A percentile compares a stretch with the other conserved stretches of the same genome.
Conservation (phyloP, 2,329 filamentous ascomycete genomes). For the Pyrenophora seminiperda region DNA sequence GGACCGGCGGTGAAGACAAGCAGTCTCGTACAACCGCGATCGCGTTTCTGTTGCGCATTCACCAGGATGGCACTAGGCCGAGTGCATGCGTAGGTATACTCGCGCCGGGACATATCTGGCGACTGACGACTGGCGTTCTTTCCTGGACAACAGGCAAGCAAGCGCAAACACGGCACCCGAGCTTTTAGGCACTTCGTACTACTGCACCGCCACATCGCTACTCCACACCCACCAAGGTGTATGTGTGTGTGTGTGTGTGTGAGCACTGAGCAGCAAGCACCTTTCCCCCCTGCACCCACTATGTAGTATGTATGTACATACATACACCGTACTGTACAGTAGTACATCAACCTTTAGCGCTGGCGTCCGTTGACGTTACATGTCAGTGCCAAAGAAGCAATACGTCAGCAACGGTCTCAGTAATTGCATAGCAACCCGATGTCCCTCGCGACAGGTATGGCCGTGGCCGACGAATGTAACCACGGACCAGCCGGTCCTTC, state of each 20-base stretch:
- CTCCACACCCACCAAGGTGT: conserved; percentile 4
- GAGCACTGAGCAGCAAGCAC: conserved; percentile 3
- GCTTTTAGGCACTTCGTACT: no score
- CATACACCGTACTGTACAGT: no score
- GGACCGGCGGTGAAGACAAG: conserved; percentile 4
- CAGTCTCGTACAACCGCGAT: neutral
- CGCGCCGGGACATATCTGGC: neutral
- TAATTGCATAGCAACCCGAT: conserved; percentile 7
- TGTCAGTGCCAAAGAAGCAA: conserved; percentile 9
- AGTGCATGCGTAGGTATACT: neutral
- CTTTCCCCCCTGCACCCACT: conserved; percentile 5
- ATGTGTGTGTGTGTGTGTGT: conserved; percentile 7
- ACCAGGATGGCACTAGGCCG: neutral
- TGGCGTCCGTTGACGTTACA: conserved; percentile 9
- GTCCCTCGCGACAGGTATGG: neutral
- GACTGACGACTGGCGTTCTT: no score
- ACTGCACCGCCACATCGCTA: conserved; percentile 11
- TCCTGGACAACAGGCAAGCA: neutral
- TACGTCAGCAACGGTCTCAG: conserved; percentile 2
- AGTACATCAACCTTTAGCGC: conserved; percentile 6
- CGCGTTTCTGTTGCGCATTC: neutral
- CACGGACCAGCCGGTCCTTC: neutral
- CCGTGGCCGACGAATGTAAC: neutral
- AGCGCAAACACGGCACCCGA: conserved; percentile 4
- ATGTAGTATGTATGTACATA: no score